These are phyloP conservation scores for Trametes cubensis DNA, from an alignment of 768 basidiomycete species.

Conservation along the genomic window DNA sequence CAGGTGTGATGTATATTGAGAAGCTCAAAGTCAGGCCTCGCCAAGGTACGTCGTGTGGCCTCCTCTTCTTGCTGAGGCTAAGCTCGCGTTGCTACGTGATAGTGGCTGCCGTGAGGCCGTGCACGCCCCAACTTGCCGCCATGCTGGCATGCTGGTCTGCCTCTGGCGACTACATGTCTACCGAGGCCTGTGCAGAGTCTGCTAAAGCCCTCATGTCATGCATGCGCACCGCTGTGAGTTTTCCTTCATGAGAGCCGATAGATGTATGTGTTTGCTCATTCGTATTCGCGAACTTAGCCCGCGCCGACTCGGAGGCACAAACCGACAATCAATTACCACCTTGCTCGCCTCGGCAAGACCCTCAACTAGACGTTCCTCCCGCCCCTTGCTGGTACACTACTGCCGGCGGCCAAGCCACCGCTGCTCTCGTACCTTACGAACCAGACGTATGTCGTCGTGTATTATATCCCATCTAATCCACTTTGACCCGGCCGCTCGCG, in stretches of 20 bases:
- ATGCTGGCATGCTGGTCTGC: slow-evolving; percentile 92
- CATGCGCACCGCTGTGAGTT: slow-evolving; percentile 81
- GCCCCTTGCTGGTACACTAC: no score
- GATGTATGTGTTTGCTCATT: slow-evolving; percentile 7
- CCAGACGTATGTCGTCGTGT: slow-evolving; percentile 10
- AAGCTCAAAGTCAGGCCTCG: slow-evolving; percentile 79
- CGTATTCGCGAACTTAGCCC: slow-evolving; percentile 53
- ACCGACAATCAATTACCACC: slow-evolving; percentile 88
- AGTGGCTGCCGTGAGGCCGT: slow-evolving; percentile 57
- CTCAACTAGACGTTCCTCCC: slow-evolving; percentile 55
- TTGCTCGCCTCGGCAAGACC: slow-evolving; percentile 75
- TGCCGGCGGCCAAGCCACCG: no score
- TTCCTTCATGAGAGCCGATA: slow-evolving; percentile 5
- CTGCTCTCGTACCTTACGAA: not conserved
- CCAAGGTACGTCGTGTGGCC: slow-evolving; percentile 54
- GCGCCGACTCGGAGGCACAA: slow-evolving; percentile 65
- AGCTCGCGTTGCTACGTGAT: not conserved
- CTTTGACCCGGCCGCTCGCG: not conserved
- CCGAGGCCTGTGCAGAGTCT: slow-evolving; percentile 55
- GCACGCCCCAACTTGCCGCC: slow-evolving; percentile 66
- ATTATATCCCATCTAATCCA: slow-evolving; percentile 1
- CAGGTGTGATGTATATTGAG: slow-evolving; percentile 56
- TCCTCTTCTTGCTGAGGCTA: not conserved
- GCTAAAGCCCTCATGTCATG: slow-evolving; percentile 72
- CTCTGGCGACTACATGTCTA: slow-evolving; percentile 59